Evolutionary conservation across 345 rosid species (phyloP), one percentile per base, ranked within the genome.

Genomic region (Eucalyptus dawsonii): DNA sequence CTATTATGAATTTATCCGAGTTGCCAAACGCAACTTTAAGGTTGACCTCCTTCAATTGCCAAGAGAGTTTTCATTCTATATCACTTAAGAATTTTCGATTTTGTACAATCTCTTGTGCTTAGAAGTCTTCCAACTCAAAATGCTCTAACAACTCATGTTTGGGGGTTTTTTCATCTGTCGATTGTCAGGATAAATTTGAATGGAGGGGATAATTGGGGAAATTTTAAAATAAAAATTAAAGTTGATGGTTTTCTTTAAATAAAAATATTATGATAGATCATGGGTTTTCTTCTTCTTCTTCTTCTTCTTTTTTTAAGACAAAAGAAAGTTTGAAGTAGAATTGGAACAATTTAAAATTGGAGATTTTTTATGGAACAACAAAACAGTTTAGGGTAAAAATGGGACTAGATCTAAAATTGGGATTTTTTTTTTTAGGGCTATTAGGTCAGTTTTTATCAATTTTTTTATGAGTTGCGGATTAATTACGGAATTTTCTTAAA

Each of bases 11-110:
- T 53, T 53, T 53, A 53, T 53, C 1, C 0, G 2, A 1, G 4
- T 0, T 1, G 25, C 5, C 58, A 53, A 53, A 21, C 0, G 1
- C 11, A 53, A 53, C 5, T 21, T 53, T 53, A 53, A 53, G 2
- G 62, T 10, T 24, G 29, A 24, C 14, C 62, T 24, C 29, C 3
- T 56, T 56, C 14, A 10, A 4, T 56, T 24, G 62, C 13, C 1
- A 56, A 22, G 62, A 56, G 29, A 56, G 13, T 22, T 56, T 56
- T 56, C 13, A 9, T 24, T 10, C 3, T 24, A 24, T 56, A 1
- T 9, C 6, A 25, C 29, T 56, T 1, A 25, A 25, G 13, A 56
- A 24, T 56, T 1, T 56, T 56, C 3, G 1, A 56, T 56, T 24
- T 56, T 24, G 29, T 25, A 1, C 62, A 56, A 24, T 25, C 29